phyloP scores from a whole-genome alignment of 768 basidiomycete genomes.

The Naganishia vishniacii region DNA sequence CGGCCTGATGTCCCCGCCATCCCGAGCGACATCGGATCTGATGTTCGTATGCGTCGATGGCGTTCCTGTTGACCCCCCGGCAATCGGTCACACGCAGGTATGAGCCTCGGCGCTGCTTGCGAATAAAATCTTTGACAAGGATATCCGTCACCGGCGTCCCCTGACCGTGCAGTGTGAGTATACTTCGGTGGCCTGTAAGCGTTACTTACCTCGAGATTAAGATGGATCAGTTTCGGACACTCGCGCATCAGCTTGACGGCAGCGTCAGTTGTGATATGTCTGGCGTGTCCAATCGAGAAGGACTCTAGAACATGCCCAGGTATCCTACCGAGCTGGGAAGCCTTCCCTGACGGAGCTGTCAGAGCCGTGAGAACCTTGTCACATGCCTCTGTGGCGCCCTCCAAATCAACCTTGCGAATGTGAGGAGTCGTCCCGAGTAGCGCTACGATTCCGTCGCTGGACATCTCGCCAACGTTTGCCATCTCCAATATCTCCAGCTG shows the following conservation, averaged over 20 bases:
- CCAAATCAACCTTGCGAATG: constrained; percentile 71
- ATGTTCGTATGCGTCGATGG: constrained; percentile 19
- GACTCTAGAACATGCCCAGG: constrained; percentile 55
- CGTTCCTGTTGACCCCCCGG: constrained; percentile 19
- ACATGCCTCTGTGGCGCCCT: constrained; percentile 68
- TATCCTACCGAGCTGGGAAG: not conserved
- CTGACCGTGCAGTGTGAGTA: not conserved
- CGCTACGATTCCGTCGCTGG: constrained; percentile 65
- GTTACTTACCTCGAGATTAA: constrained; percentile 60
- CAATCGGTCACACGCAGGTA: constrained; percentile 24
- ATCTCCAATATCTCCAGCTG: constrained; percentile 71
- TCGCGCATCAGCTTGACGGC: constrained; percentile 60
- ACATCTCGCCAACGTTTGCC: constrained; percentile 64
- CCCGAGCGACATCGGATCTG: constrained; percentile 20
- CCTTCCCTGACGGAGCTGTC: constrained; percentile 52
- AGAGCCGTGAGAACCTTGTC: constrained; percentile 65
- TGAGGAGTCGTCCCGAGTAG: constrained; percentile 64
- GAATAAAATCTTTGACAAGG: constrained; percentile 28
- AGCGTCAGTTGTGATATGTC: constrained; percentile 60
- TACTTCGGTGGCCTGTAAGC: not conserved
- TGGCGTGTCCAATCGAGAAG: constrained; percentile 64
- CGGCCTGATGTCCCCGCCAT: constrained; percentile 25
- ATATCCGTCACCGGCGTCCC: constrained; percentile 22
- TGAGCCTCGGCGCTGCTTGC: not conserved
- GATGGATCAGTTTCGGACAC: constrained; percentile 61